Base-by-base conservation (phyloP, 1,139 yeast species). In the Candida sanyaensis region DNA sequence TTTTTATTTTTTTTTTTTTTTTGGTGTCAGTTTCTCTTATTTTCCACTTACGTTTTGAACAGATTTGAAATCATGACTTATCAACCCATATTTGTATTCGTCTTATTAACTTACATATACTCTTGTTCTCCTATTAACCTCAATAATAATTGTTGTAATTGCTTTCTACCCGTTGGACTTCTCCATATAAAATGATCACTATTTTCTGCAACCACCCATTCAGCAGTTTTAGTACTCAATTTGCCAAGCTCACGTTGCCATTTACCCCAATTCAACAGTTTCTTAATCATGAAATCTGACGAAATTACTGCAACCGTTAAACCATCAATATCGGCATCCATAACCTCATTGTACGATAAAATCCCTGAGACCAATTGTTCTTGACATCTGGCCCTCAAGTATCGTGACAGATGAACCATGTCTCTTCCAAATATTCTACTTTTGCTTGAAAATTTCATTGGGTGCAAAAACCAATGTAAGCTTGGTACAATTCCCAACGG, bases 131-230 rank as follows among this genome's bases (percentile, higher is more conserved):
- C 64, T 11, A 81, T 63, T 48, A 80, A 56, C 45, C 86, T 63
- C 45, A 81, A 57, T 40, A 82, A 62, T 30, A 79, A 73, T 48
- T 79, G 77, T 56, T 83, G 87, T 30, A 82, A 63, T 50, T 75
- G 77, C 47, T 71, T 72, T 51, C 69, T 74, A 1, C 88, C 89
- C 50, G 71, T 70, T 27, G 80, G 72, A 50, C 72, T 76, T 46
- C 77, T 71, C 88, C 92, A 88, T 28, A 88, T 68, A 43, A 78
- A 78, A 55, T 89, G 95, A 42, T 61, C 65, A 38, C 79, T 75
- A 34, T 87, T 88, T 54, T 86, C 90, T 2, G 86, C 80, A 43
- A 88, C 81, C 43, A 81, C 83, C 96, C 96, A 88, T 55, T 87
- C 93, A 42, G 75, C 62, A 1, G 81, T 69, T 34, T 70, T 68